Conservation (phyloP, 75 land plant genomes). For the Ceratopteris richardii region DNA sequence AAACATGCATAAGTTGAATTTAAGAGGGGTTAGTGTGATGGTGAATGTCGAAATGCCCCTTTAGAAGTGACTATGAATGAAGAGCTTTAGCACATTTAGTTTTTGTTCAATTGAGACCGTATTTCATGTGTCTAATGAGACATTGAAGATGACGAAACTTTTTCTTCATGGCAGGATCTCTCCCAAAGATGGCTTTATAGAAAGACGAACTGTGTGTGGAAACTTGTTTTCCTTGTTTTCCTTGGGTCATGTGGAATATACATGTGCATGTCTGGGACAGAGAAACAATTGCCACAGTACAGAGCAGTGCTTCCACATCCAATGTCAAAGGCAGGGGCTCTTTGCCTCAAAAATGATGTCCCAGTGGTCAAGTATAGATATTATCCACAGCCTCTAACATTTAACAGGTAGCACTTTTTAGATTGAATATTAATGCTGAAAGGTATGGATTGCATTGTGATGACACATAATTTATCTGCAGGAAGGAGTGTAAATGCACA, state of each 20-base stretch:
- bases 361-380: conserved; percentile 32
- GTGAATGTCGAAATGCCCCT: no score
- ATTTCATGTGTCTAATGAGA: no score
- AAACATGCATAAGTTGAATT: no score
- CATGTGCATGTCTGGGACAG: conserved; percentile 20
- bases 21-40: no score
- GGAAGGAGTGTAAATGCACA: conserved; percentile 68
- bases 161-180: conserved; percentile 15
- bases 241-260: conserved; percentile 26
- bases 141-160: no score
- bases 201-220: conserved; percentile 22
- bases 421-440: no score
- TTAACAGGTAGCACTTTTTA: conserved; percentile 35
- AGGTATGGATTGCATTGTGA: neutral
- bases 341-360: conserved; percentile 6
- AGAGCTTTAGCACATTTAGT: no score
- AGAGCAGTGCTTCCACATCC: neutral
- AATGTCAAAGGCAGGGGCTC: neutral
- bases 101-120: no score
- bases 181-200: conserved; percentile 10
- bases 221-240: conserved; percentile 21
- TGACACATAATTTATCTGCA: conserved; percentile 12
- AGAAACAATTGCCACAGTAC: conserved; percentile 6
- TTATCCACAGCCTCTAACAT: conserved; percentile 49
- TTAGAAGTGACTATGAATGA: no score